Evolutionary conservation across 805 yeast species (phyloP), one percentile per base, ranked within the genome.

Genomic region (Middelhovenomyces tepae): DNA sequence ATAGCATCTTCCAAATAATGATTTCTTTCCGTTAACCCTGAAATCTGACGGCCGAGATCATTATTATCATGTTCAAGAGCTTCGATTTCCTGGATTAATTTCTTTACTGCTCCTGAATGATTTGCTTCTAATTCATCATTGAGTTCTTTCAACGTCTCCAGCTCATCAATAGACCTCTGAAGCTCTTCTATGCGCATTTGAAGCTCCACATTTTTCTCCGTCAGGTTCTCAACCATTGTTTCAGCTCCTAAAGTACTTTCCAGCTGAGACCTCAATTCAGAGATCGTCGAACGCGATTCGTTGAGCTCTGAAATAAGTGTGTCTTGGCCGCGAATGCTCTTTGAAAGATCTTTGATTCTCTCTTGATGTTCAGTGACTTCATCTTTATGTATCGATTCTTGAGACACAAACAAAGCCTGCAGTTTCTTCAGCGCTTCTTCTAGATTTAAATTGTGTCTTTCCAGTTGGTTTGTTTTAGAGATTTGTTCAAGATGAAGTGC

Each of bases 111-210:
- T 15, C 54, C 61, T 1, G 46, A 18, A 34, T 67, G 74, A 26
- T 51, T 55, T 7, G 61, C 63, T 35, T 73, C 78, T 19, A 75
- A 52, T 34, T 69, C 70, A 34, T 62, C 68, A 37, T 71, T 72
- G 7, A 76, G 46, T 28, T 65, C 69, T 37, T 69, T 70, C 14
- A 77, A 46, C 31, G 70, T 74, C 28, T 65, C 71, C 21, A 75
- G 53, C 15, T 76, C 80, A 1, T 58, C 59, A 1, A 75, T 56
- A 0, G 71, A 60, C 3, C 42, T 41, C 20, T 60, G 50, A 14
- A 74, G 52, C n/a, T 47, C 52, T 2, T 41, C 43, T 4, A 71
- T 55, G 27, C 61, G 49, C 7, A 47, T 53, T 13, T 43, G 45
- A 14, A 72, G 51, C 16, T 47, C 59, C 6, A 55, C 33, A 32